Base-by-base conservation (phyloP, 345 rosid species). In the Adansonia digitata region DNA sequence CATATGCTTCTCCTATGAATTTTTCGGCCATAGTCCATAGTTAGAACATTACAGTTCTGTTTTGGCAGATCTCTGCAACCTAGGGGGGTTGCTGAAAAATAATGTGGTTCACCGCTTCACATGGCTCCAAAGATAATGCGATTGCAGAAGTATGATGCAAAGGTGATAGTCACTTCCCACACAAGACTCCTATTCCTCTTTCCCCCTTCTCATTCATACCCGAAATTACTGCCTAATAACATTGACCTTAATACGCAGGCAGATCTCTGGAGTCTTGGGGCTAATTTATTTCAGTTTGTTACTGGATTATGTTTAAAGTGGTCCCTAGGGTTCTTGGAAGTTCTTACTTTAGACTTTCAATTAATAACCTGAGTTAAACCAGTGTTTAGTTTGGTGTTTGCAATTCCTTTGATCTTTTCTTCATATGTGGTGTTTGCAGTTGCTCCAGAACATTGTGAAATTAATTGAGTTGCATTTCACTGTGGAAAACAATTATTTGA, bases 101-200 rank as follows among this genome's bases (percentile, higher is more conserved):
- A 93, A 78, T 95, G 99, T 55, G 99, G 99, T 75, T 95, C 99
- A 59, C 99, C 99, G 5, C 93, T 95, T 81, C 93, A 95, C 82
- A 95, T 95, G 98, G 99, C 99, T 79, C 99, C 99, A n/a, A 98
- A 95, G 86, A 95, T 95, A 78, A 95, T 95, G 99, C 98, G 90
- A 77, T 89, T 87, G 82, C 97, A 91, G 81, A 95, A 95, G 87
- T 95, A 95, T 84, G 99, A 95, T 78, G 98, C 96, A 11, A 95
- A 93, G 97, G 98, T 94, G 82, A 82, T 76, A 80, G 78, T 75
- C 40, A 18, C 46, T 71, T 29, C 46, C 35, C 20, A 72, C 39
- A 20, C 71, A 42, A 56, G 62, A 17, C 62, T 55, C 63, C 51
- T n/a, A n/a, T n/a, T n/a, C n/a, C n/a, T 57, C 29, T 55, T 53